Conservation (phyloP, 441 rosid genomes). For the Aleurites moluccanus region DNA sequence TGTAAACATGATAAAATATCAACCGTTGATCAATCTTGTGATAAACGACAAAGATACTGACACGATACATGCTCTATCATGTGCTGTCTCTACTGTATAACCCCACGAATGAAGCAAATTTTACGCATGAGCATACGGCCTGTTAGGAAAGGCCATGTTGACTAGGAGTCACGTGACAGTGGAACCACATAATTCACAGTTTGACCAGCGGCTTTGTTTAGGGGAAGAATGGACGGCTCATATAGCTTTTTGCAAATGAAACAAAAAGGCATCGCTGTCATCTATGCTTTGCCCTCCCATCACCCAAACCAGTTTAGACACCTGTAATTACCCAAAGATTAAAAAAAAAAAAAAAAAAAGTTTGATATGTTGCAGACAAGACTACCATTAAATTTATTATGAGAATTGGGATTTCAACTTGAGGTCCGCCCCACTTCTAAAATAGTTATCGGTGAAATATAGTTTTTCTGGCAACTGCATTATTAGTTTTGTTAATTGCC, state of each 20-base stretch:
- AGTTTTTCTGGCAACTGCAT: no score
- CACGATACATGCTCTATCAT: background rate
- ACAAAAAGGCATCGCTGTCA: background rate
- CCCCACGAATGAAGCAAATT: background rate
- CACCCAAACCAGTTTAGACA: slow-evolving; percentile 1
- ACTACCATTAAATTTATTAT: no score
- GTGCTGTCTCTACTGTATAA: background rate
- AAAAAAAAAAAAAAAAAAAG: no score
- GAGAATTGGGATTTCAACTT: no score
- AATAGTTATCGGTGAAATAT: no score
- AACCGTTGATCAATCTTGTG: background rate
- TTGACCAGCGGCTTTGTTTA: background rate
- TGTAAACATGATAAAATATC: background rate
- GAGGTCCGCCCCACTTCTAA: no score
- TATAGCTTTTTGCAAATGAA: background rate
- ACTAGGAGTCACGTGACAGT: no score
- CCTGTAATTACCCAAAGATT: background rate
- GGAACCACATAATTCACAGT: background rate
- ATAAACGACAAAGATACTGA: background rate
- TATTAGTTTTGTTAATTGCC: no score
- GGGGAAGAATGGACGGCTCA: slow-evolving; percentile 3
- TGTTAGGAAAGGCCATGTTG: slow-evolving; percentile 11
- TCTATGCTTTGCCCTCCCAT: background rate
- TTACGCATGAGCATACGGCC: background rate
- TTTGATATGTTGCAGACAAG: no score